Evolutionary conservation across 306 rosid species (phyloP).

Genomic region (Medicago ruthenica): DNA sequence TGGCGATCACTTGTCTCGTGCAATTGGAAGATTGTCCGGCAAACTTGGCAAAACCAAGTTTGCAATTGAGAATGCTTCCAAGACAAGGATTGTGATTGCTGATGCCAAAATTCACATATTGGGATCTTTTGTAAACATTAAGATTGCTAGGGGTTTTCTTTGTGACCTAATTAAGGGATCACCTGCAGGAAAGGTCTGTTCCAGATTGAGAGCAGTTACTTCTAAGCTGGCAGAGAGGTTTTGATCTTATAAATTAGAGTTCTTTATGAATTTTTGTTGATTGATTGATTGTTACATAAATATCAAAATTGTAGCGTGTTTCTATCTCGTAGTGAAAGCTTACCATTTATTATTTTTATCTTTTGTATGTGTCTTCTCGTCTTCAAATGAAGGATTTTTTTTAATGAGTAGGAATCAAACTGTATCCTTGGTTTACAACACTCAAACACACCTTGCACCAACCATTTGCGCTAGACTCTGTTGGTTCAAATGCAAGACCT

Average conservation of each 20-base stretch:
- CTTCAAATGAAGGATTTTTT: not conserved
- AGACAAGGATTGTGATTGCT: conserved; percentile 85
- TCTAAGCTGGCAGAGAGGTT: conserved; percentile 84
- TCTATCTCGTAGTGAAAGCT: not conserved
- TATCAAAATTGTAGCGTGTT: not conserved
- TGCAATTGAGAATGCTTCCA: conserved; percentile 83
- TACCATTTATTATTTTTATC: not conserved
- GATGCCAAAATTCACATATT: conserved; percentile 85
- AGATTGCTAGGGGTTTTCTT: conserved; percentile 80
- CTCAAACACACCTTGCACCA: too few species aligned
- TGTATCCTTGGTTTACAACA: too few species aligned
- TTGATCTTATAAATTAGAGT: conserved; percentile 41
- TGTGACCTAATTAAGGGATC: conserved; percentile 87
- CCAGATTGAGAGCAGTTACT: conserved; percentile 80
- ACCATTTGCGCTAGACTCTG: too few species aligned
- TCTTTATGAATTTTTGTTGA: not conserved
- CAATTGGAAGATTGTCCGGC: conserved; percentile 83
- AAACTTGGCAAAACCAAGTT: conserved; percentile 90
- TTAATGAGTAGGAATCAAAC: too few species aligned
- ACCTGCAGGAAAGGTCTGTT: conserved; percentile 85
- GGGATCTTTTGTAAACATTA: conserved; percentile 83
- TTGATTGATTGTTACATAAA: conserved; percentile 31
- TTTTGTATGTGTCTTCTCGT: not conserved
- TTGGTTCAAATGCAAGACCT: too few species aligned
- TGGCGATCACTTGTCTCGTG: conserved; percentile 87